These are phyloP conservation scores for Tylopilus sp. DNA, from an alignment of 1,284 basidiomycete species.

Conservation along the genomic window DNA sequence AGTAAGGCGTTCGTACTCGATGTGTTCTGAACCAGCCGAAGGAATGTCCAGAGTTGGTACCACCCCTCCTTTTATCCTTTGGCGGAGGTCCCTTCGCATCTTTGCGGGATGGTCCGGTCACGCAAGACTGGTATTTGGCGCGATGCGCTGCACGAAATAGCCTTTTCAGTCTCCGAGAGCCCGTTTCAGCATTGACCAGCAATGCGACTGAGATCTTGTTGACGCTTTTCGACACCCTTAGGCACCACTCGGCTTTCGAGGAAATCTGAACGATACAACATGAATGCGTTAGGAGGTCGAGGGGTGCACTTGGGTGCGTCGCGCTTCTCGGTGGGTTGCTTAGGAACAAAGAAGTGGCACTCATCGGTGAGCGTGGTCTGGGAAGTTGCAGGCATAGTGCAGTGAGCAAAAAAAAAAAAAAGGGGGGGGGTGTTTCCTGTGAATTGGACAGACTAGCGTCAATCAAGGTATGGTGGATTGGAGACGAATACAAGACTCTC, in stretches of 20 bases:
- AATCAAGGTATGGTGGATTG: not conserved
- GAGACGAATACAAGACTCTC: not conserved
- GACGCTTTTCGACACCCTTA: conserved; percentile 41
- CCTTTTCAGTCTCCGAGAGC: conserved; percentile 41
- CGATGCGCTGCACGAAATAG: conserved; percentile 40
- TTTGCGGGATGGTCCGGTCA: conserved; percentile 42
- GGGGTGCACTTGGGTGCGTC: conserved; percentile 44
- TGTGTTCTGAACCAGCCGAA: conserved; percentile 1
- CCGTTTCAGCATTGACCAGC: conserved; percentile 54
- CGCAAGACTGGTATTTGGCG: conserved; percentile 42
- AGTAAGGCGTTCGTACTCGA: conserved; percentile 7
- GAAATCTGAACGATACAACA: conserved; percentile 75
- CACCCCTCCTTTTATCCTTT: conserved; percentile 4
- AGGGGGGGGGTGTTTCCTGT: too few species aligned
- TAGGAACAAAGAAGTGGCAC: conserved; percentile 6
- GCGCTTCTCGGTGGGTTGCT: not conserved
- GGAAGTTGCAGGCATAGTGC: conserved; percentile 9
- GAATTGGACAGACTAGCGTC: not conserved
- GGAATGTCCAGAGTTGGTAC: not conserved
- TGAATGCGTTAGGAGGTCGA: conserved; percentile 80
- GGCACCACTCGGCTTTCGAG: conserved; percentile 44
- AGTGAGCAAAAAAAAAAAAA: not conserved
- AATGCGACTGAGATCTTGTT: conserved; percentile 57
- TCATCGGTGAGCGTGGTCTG: not conserved
- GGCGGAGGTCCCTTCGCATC: conserved; percentile 13